Evolutionary conservation across 495 filamentous ascomycete genomes (phyloP).

Genomic region (Neurospora terricola): DNA sequence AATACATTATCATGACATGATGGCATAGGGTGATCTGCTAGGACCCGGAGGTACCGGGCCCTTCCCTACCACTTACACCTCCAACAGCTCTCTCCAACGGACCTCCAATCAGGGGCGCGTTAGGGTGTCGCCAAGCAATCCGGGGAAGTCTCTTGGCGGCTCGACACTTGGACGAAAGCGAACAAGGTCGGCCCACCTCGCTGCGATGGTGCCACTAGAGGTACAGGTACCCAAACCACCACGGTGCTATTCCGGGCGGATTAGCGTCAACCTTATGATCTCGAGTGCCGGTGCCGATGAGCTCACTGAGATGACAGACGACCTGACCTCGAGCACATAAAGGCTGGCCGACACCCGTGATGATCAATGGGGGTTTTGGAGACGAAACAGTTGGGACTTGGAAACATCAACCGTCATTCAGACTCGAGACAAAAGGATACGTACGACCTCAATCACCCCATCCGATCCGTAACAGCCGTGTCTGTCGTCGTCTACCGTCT

Average conservation of each 20-base stretch:
- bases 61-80: neutral
- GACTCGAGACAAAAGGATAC: neutral
- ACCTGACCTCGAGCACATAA: neutral
- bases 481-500: neutral
- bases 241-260: neutral
- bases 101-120: neutral
- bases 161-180: neutral
- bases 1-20: slow-evolving; percentile 29
- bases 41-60: neutral
- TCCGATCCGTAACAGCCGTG: neutral
- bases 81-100: neutral
- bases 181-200: neutral
- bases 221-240: neutral
- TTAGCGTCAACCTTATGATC: neutral
- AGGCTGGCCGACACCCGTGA: neutral
- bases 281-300: neutral
- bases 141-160: neutral
- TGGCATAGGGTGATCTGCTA: slow-evolving; percentile 3
- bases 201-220: neutral
- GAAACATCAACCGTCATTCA: neutral
- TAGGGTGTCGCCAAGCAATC: neutral
- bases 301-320: neutral
- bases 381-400: neutral
- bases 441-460: neutral
- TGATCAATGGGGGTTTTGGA: neutral